Evolutionary conservation across 306 rosid genomes (phyloP).

Genomic region (Ormosia emarginata): DNA sequence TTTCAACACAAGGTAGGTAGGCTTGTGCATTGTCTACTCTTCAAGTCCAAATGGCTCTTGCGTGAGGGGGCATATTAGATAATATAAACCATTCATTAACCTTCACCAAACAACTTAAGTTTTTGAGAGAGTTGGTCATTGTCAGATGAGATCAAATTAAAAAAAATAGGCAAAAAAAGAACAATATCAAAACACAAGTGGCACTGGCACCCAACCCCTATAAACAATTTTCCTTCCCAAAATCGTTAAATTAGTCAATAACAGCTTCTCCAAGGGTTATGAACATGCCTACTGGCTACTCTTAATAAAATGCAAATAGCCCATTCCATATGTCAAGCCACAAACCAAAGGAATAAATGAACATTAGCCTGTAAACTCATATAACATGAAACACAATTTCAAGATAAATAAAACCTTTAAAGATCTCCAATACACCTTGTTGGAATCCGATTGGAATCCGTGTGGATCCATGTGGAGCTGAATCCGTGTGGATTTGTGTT

Average conservation of each 20-base stretch:
- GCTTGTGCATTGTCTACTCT: no score
- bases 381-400: neutral
- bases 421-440: no score
- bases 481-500: no score
- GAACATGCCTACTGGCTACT: neutral
- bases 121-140: no score
- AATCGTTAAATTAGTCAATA: neutral
- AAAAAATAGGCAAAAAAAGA: neutral
- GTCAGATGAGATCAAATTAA: neutral
- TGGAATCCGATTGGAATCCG: no score
- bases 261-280: neutral
- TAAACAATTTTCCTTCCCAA: neutral
- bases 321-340: neutral
- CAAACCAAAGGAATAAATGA: neutral
- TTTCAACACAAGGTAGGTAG: no score
- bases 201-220: neutral
- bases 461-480: no score
- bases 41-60: no score
- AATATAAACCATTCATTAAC: no score
- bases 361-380: neutral
- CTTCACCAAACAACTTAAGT: no score
- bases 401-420: neutral
- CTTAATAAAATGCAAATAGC: neutral
- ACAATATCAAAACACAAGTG: neutral
- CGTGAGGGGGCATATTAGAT: no score